Base-by-base conservation (phyloP, 306 rosid species). In the Quercus bicolor region DNA sequence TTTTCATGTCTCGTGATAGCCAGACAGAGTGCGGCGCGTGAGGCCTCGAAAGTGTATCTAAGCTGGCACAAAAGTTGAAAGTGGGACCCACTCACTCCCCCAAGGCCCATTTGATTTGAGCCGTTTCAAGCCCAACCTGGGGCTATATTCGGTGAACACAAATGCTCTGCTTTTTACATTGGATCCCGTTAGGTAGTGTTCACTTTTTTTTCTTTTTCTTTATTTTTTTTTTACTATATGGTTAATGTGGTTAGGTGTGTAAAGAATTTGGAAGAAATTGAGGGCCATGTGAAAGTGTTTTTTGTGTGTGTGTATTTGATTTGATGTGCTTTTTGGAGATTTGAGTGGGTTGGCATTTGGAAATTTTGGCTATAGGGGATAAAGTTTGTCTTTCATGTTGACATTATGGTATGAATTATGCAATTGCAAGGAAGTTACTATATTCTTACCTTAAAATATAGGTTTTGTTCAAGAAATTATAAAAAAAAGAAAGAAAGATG, bases 11-110 rank as follows among this genome's bases (percentile, higher is more conserved):
- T 6, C 55, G 75, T 51, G 73, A 80, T 75, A 56, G 75, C 80
- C 74, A 75, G 83, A 85, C 90, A 89, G 6, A 77, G 83, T 81
- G 87, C 93, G 89, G 93, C 91, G 90, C 96, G 89, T 91, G 91
- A 85, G 90, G 85, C 90, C 91, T 90, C 87, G 91, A 77, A 68
- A 84, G 78, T 82, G 78, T 51, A 20, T 76, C 24, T 75, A 2
- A 73, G 73, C 78, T 76, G 75, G 78, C 85, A 87, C 0, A 14
- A 40, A 40, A 8, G 66, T 64, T 73, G 69, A 83, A 1, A 23
- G 78, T 53, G 74, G 78, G 75, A 37, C 70, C 71, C 78, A 75
- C 43, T 4, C 73, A 13, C 18, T 40, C n/a, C 31, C 33, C n/a
- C 56, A 4, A 70, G 31, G 74, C 60, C 43, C 66, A 29, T 60